Conservation (phyloP, 176 grass and related monocot species). For the Eleusine indica region DNA sequence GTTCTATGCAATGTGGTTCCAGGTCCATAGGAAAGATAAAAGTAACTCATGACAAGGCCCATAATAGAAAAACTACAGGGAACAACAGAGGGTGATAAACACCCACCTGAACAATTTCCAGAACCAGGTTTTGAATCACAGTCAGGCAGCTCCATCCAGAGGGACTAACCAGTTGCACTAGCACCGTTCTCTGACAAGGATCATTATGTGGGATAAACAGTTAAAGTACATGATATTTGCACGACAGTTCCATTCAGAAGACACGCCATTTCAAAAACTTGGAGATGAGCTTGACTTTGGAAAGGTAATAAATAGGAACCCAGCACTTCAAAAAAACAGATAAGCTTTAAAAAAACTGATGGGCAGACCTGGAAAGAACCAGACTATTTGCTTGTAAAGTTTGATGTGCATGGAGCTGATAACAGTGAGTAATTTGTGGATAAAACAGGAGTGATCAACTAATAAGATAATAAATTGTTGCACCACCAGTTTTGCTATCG, state of each 20-base stretch:
- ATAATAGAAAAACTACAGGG: not conserved
- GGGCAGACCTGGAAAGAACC: constrained; percentile 23
- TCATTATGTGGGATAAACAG: not conserved
- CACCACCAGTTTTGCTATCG: constrained; percentile 8
- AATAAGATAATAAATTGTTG: constrained; percentile 29
- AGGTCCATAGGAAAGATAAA: constrained; percentile 36
- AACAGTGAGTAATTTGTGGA: constrained; percentile 25
- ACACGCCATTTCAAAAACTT: not conserved
- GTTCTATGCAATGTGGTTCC: constrained; percentile 15
- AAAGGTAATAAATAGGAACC: constrained; percentile 37
- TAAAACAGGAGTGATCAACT: constrained; percentile 23
- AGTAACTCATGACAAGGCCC: constrained; percentile 7
- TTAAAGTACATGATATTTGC: constrained; percentile 31
- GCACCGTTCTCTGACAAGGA: not conserved
- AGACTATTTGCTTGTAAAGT: constrained; percentile 19
- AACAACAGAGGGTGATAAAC: not conserved
- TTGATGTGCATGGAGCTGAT: constrained; percentile 26
- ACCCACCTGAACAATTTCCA: not conserved
- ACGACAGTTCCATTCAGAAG: constrained; percentile 20
- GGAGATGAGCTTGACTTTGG: constrained; percentile 1
- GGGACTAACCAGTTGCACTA: not conserved
- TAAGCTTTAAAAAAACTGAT: constrained; percentile 13
- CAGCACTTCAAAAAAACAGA: constrained; percentile 32
- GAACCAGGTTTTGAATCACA: not conserved
- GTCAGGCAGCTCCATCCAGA: not conserved